These are phyloP conservation scores for Pleurotus pulmonarius DNA, from an alignment of 768 basidiomycete species.

Conservation along the genomic window DNA sequence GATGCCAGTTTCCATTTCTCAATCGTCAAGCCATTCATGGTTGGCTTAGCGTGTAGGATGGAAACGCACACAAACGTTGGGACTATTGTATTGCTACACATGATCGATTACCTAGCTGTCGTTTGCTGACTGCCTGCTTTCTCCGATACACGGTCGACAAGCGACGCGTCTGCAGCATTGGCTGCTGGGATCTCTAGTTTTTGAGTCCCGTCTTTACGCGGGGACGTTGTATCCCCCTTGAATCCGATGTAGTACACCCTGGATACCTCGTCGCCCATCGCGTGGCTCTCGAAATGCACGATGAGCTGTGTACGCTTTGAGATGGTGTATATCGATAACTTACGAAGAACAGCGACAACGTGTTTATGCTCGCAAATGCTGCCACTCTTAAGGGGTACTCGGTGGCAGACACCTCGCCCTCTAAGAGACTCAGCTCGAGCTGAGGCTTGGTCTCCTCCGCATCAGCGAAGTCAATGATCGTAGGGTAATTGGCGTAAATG, in stretches of 20 bases:
- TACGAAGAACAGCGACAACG: slow-evolving; percentile 78
- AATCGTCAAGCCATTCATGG: too few species aligned
- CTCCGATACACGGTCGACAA: slow-evolving; percentile 58
- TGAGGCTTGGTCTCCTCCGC: slow-evolving; percentile 68
- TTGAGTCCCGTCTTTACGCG: slow-evolving; percentile 54
- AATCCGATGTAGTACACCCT: slow-evolving; percentile 81
- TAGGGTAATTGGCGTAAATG: slow-evolving; percentile 69
- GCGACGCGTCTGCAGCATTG: slow-evolving; percentile 68
- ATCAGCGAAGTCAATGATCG: slow-evolving; percentile 75
- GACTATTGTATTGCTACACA: too few species aligned
- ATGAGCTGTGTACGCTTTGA: slow-evolving; percentile 7
- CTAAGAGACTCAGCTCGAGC: slow-evolving; percentile 63
- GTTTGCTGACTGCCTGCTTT: slow-evolving; percentile 59
- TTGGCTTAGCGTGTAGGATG: too few species aligned
- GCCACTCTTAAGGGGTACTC: slow-evolving; percentile 80
- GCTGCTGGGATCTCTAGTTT: slow-evolving; percentile 78
- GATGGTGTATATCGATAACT: slow-evolving; percentile 28
- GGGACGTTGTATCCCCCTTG: slow-evolving; percentile 62
- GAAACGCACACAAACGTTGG: too few species aligned
- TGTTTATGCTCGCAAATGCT: slow-evolving; percentile 71
- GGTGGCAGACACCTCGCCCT: slow-evolving; percentile 63
- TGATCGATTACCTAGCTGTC: slow-evolving; percentile 43
- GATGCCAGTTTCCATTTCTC: too few species aligned
- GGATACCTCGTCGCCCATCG: slow-evolving; percentile 60
- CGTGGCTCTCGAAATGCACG: slow-evolving; percentile 47